Conservation (phyloP, 2,329 filamentous ascomycete genomes). For the Elsinoe australis region DNA sequence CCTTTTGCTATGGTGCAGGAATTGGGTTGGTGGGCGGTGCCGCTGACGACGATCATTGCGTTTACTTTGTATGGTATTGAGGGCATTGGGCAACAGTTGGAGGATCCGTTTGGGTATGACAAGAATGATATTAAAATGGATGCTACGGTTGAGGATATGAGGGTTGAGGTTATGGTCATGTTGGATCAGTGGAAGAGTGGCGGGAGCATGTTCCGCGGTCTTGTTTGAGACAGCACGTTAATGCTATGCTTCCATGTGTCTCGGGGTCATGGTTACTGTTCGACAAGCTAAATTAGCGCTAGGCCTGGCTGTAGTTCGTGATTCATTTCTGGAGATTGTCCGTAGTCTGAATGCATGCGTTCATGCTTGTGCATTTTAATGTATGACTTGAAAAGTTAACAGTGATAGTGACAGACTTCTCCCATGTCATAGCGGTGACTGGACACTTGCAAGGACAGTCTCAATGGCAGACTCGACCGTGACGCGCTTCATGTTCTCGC, state of each 20-base stretch:
- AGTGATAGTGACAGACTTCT: no score
- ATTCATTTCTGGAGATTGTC: not conserved
- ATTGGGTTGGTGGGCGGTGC: slow-evolving; percentile 55
- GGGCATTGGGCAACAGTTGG: slow-evolving; percentile 55
- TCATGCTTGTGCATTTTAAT: no score
- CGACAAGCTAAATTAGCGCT: not conserved
- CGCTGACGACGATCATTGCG: slow-evolving; percentile 51
- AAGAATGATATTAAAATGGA: slow-evolving; percentile 63
- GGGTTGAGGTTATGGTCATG: slow-evolving; percentile 24
- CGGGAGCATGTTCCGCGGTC: slow-evolving; percentile 15
- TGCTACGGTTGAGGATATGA: slow-evolving; percentile 54
- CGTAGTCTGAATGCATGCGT: not conserved
- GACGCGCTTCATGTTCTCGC: slow-evolving; percentile 54
- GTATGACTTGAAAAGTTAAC: no score
- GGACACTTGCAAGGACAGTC: slow-evolving; percentile 49
- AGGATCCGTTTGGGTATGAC: slow-evolving; percentile 60
- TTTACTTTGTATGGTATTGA: slow-evolving; percentile 60
- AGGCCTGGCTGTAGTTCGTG: not conserved
- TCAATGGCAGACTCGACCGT: slow-evolving; percentile 51
- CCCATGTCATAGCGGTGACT: slow-evolving; percentile 44
- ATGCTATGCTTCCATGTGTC: not conserved
- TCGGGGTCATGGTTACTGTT: not conserved
- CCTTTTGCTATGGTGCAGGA: slow-evolving; percentile 58
- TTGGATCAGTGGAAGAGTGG: slow-evolving; percentile 19
- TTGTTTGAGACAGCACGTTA: no score